Percentiles rank a stretch among this genome's conserved stretches.
These are phyloP conservation scores for Botryotinia globosa DNA, from an alignment of 2,329 filamentous ascomycete genomes.

Conservation along the genomic window DNA sequence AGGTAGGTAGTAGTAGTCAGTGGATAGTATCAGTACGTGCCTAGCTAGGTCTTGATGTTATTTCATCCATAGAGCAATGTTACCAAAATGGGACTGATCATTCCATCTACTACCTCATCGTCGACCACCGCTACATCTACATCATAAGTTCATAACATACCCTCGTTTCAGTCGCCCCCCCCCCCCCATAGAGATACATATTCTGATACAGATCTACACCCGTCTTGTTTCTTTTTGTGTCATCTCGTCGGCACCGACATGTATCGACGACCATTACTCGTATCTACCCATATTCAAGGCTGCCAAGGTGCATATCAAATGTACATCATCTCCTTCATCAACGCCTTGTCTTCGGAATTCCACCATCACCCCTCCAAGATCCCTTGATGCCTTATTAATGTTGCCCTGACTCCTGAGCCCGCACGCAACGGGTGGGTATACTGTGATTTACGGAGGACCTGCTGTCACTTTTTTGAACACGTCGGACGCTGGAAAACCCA, in stretches of 20 bases:
- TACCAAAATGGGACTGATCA: not conserved
- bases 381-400: not conserved
- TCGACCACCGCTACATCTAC: not conserved
- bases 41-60: not conserved
- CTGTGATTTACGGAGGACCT: not conserved
- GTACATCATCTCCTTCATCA: slow-evolving; percentile 15
- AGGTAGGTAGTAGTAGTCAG: not conserved
- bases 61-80: not conserved
- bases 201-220: not conserved
- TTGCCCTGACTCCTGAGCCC: not conserved
- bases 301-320: slow-evolving; percentile 16
- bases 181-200: not conserved
- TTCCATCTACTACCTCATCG: not conserved
- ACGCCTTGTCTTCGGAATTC: slow-evolving; percentile 11
- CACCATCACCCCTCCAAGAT: not conserved
- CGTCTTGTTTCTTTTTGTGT: not conserved
- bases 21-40: not conserved
- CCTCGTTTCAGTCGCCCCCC: not conserved
- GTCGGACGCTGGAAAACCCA: not conserved
- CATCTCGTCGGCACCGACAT: not conserved
- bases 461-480: slow-evolving; percentile 9
- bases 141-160: not conserved
- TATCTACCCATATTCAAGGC: slow-evolving; percentile 1
- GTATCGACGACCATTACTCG: not conserved
- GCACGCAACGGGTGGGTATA: slow-evolving; percentile 2